Evolutionary conservation across 441 rosid genomes (phyloP), one percentile per base, ranked within the genome.

Genomic region (Euphorbia corollata): DNA sequence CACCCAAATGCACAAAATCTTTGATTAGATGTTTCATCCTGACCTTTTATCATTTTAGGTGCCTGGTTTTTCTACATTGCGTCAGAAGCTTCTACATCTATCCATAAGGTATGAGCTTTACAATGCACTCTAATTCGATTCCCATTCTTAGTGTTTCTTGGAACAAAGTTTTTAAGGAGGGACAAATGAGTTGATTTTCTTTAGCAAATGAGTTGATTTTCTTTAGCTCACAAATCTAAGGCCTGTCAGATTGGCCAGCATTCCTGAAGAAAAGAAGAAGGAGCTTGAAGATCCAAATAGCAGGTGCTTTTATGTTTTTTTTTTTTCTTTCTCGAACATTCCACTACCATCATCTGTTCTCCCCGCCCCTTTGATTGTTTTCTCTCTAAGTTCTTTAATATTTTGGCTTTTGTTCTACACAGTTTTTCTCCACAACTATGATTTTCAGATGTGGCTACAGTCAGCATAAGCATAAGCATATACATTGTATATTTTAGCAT

Each of bases 271-370:
- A 72, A 83, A 79, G 36, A 91, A 89, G 81, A 84, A 75, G 74
- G 90, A 85, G 75, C 95, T 91, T 67, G 99, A 91, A 87, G 93
- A 93, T 84, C 87, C 87, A 56, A 76, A 68, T 69, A 93, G 96
- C 74, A 87, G 96, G 98, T 90, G 75, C 77, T 43, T 48, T 59
- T 70, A 23, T 34, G 32, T 6, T 45, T 6, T 19, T 30, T 34
- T 4, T 18, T 58, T 30, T 32, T 59, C 38, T 55, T 11, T 39
- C 36, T 60, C 11, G 30, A 16, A 3, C 27, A 19, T 30, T 8
- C 54, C 45, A 34, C 43, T n/a, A 43, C 19, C 5, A 8, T 12
- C 22, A 30, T 60, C 15, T 16, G 36, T 41, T 70, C 15, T 63
- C 22, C 38, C 61, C 30, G 8, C 1, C 27, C 43, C 5, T 19